Percentiles rank a stretch among this genome's conserved stretches.
phyloP scores from a whole-genome alignment of 148 eudicot genomes.

The Silene conica region DNA sequence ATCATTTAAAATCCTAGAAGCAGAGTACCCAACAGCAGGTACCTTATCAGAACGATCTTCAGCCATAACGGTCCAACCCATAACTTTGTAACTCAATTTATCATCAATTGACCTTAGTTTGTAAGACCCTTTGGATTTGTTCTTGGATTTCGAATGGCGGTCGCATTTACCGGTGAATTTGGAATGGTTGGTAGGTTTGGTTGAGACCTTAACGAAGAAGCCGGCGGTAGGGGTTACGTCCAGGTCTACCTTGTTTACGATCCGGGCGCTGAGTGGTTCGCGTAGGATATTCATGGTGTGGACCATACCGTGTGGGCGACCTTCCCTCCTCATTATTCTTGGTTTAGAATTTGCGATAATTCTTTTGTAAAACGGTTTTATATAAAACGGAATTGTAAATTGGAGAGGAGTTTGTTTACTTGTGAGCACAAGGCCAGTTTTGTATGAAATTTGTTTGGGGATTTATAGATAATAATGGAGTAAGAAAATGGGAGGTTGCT shows the following conservation, averaged over 20 bases:
- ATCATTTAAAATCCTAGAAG: slow-evolving; percentile 35
- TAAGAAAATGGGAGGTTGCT: background rate
- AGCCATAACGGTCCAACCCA: slow-evolving; percentile 33
- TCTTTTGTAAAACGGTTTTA: too few relatives aligned
- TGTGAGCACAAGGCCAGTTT: background rate
- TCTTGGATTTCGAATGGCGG: slow-evolving; percentile 53
- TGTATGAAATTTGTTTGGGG: background rate
- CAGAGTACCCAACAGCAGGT: slow-evolving; percentile 43
- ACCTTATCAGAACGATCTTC: slow-evolving; percentile 14
- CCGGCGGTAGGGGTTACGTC: slow-evolving; percentile 49
- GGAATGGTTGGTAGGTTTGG: slow-evolving; percentile 80
- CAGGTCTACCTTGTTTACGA: slow-evolving; percentile 26
- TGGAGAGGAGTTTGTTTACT: background rate
- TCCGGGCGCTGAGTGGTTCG: slow-evolving; percentile 25
- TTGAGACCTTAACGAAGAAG: slow-evolving; percentile 45
- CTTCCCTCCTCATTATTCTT: slow-evolving; percentile 73
- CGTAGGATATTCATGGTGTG: slow-evolving; percentile 35
- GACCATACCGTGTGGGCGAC: slow-evolving; percentile 66
- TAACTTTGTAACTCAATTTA: slow-evolving; percentile 16
- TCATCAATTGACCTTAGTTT: slow-evolving; percentile 28
- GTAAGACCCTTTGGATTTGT: slow-evolving; percentile 52
- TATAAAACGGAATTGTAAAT: background rate
- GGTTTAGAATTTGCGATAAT: background rate
- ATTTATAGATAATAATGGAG: background rate
- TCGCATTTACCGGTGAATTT: slow-evolving; percentile 72